Evolutionary conservation across 345 rosid species (phyloP), one percentile per base, ranked within the genome.

Genomic region (Cardamine resedifolia): DNA sequence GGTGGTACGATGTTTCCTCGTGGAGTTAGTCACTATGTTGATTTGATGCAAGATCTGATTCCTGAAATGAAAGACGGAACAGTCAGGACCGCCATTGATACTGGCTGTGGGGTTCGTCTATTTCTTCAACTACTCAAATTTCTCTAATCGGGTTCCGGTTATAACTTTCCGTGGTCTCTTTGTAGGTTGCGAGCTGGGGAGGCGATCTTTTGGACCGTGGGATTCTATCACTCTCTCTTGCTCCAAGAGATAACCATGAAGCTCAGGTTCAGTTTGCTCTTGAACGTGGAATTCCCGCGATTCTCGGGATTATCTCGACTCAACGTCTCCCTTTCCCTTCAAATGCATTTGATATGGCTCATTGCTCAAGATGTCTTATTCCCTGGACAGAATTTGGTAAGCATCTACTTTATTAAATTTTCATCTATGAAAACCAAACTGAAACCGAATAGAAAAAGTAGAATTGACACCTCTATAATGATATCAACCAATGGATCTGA

Each of bases 301-400:
- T 91, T 45, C 91, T 95, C 28, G 99, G 99, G 78, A 83, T 95
- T 74, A 91, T 95, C 79, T 90, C 99, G 31, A 91, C 98, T 1
- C 99, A 95, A 65, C 92, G 99, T 26, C 88, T 95, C 21, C 96
- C 99, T 43, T 95, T 91, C 84, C 97, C 99, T 33, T 95, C 99
- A 6, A 86, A 80, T 74, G 80, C 97, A 6, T 95, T 95, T 71
- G 99, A 95, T 79, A 91, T 95, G 93, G 99, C 99, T 79, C 99
- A 95, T 81, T 95, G 99, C 87, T 95, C 99, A 18, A 85, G 99
- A 80, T 91, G 99, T 83, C 99, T 95, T 71, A 95, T 95, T 71
- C 99, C 99, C 28, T 95, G 99, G 99, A 90, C 98, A 6, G 99
- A 95, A 82, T 95, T 90, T n/a, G 98, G 99, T 95, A 81, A 81